Evolutionary conservation across 805 yeast species (phyloP).

Genomic region (Debaryomyces prosopidis): DNA sequence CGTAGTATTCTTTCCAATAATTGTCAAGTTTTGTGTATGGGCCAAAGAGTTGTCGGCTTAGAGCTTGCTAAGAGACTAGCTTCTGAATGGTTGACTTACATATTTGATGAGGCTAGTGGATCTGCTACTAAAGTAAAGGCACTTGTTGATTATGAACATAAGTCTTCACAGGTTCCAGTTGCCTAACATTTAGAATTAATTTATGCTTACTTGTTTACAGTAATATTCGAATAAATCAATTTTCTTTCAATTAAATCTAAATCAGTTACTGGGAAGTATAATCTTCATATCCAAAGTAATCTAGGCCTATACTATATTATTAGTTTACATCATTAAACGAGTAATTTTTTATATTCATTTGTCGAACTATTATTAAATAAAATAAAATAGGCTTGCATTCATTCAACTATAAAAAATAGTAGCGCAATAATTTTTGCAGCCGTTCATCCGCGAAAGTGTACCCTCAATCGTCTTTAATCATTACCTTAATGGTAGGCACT

Average conservation of each 20-base stretch:
- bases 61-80: constrained; percentile 45
- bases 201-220: neutral
- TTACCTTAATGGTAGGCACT: constrained; percentile 16
- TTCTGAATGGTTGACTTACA: constrained; percentile 45
- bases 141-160: constrained; percentile 24
- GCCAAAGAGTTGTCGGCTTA: constrained; percentile 46
- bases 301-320: no score
- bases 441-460: no score
- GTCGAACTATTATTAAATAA: no score
- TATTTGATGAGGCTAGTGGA: constrained; percentile 38
- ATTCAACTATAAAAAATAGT: no score
- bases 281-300: no score
- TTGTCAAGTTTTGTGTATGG: constrained; percentile 49
- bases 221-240: neutral
- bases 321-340: no score
- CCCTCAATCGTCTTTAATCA: constrained; percentile 12
- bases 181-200: neutral
- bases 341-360: no score
- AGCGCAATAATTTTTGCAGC: no score
- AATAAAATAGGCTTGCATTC: no score
- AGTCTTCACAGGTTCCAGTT: neutral
- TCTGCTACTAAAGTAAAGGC: constrained; percentile 44
- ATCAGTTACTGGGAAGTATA: no score
- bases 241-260: no score
- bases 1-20: constrained; percentile 44